Conservation (phyloP, 108 stramenopile genomes). For the Parmales sp. region DNA sequence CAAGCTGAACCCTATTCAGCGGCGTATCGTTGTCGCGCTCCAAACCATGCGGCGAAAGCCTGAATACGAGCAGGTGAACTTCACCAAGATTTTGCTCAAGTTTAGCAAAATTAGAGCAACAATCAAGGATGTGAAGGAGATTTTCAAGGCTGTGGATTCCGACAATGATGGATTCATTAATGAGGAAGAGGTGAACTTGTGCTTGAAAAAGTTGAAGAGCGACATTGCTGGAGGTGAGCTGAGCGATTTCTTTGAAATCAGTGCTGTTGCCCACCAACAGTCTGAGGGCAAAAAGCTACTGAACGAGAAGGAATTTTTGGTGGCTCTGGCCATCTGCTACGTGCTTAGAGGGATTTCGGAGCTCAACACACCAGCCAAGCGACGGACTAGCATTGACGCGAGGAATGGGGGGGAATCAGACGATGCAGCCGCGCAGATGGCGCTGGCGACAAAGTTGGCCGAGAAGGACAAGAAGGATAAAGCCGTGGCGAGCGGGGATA, state of each 20-base stretch:
- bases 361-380: background rate
- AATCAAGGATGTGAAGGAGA: constrained; percentile 3
- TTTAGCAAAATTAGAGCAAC: background rate
- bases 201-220: background rate
- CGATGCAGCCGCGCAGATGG: too few species aligned
- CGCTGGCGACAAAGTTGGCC: too few species aligned
- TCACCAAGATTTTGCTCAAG: constrained; percentile 6
- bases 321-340: background rate
- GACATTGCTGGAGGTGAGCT: background rate
- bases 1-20: background rate
- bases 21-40: constrained; percentile 2
- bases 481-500: background rate
- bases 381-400: background rate
- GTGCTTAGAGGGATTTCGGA: background rate
- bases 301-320: constrained; percentile 3
- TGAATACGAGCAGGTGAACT: background rate
- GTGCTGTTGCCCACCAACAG: background rate
- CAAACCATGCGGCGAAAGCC: background rate
- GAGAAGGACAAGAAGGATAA: background rate
- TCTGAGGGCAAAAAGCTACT: background rate
- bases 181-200: background rate
- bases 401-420: too few species aligned
- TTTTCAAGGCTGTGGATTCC: background rate
- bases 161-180: background rate
- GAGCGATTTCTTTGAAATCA: background rate